Evolutionary conservation across 2,329 filamentous ascomycete genomes (phyloP).

Genomic region (Westerdykella aurantiaca): DNA sequence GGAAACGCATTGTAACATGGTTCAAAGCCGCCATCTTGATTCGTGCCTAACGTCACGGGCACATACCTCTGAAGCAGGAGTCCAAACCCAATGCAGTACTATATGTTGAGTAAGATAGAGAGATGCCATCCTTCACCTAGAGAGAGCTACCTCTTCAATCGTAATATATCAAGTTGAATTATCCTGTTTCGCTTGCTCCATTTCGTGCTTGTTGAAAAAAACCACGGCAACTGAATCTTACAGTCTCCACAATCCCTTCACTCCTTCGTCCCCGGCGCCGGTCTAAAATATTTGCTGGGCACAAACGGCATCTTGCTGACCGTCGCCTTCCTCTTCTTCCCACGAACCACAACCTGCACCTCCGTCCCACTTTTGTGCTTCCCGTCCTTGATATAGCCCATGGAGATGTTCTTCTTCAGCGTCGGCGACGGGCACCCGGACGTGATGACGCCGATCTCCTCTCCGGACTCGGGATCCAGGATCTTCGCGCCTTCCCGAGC

Average conservation of each 20-base stretch:
- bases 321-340: slow-evolving; percentile 65
- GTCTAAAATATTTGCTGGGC: slow-evolving; percentile 64
- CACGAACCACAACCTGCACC: slow-evolving; percentile 70
- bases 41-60: no score
- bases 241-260: background rate
- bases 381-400: slow-evolving; percentile 83
- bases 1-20: no score
- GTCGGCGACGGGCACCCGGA: slow-evolving; percentile 87
- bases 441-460: slow-evolving; percentile 73
- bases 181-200: no score
- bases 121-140: no score
- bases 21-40: no score
- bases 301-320: slow-evolving; percentile 90
- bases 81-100: no score
- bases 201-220: no score
- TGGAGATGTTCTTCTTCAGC: slow-evolving; percentile 85
- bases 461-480: slow-evolving; percentile 53
- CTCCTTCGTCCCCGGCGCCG: slow-evolving; percentile 2
- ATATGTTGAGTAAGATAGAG: no score
- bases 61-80: no score
- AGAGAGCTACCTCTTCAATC: no score
- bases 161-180: no score
- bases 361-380: slow-evolving; percentile 80
- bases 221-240: no score
- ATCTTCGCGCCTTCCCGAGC: slow-evolving; percentile 86